Evolutionary conservation across 2,329 filamentous ascomycete species (phyloP), one percentile per base, ranked within the genome.

Genomic region (Purpureocillium takamizusanense): DNA sequence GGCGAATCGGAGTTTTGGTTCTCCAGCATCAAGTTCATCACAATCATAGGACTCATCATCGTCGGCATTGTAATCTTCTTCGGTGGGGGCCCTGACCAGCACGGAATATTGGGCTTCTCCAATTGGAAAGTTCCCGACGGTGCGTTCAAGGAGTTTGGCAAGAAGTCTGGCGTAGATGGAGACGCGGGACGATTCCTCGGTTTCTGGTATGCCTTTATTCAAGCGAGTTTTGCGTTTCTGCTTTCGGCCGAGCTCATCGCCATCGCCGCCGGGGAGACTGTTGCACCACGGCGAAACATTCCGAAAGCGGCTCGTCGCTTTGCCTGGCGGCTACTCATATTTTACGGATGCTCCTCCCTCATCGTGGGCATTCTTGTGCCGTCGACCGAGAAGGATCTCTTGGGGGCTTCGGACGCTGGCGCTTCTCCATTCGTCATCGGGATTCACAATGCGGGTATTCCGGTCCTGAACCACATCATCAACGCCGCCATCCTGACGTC

Each of bases 1-100:
- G 84, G 83, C 31, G 81, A 88, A 52, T 66, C 84, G 16, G 84
- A 89, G 55, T 85, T 87, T 59, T 86, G 79, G 72, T 78, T 88
- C 48, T 78, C 81, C 6, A 74, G 69, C 41, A 76, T 89, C 65
- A 88, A 88, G 59, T 80, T 87, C 37, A 50, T 86, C 36, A 83
- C 81, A 18, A 74, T 87, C 32, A 39, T 83, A 31, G 82, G 81
- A 27, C 84, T 87, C 62, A 72, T 85, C 63, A 78, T 87, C 52
- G 83, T 86, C 49, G 76, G 72, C 44, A 82, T 86, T 49, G 82
- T 78, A 57, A 72, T 86, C 59, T 78, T 84, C 51, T 80, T 79
- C 4, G 83, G 83, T 33, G 81, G 69, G 8, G 78, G 81, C 17
- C 52, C 75, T n/a, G 66, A 85, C 42, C 78, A 78, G 8, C 79